Percentiles rank a stretch among this genome's conserved stretches.
These are phyloP conservation scores for Noccaea bulbosa DNA, from an alignment of 345 rosid genomes.

Conservation along the genomic window DNA sequence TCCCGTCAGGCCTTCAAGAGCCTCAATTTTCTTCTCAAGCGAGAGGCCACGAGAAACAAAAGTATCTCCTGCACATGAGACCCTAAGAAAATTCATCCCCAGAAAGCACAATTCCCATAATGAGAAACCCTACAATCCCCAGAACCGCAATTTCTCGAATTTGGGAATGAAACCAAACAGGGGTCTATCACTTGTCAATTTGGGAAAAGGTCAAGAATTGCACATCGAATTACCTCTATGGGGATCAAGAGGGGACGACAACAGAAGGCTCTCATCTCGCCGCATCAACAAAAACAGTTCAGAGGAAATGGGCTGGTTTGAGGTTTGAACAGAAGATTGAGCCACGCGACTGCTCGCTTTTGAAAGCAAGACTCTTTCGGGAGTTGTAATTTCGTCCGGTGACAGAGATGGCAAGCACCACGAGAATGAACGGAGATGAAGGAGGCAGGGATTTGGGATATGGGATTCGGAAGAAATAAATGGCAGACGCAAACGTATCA, in stretches of 20 bases:
- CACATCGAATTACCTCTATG: constrained; percentile 48
- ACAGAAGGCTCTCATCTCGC: constrained; percentile 55
- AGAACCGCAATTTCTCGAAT: neutral
- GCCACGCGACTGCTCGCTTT: neutral
- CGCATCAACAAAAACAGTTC: constrained; percentile 42
- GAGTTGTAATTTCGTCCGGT: neutral
- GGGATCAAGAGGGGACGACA: constrained; percentile 52
- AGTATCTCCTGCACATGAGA: constrained; percentile 54
- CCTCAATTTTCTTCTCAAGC: constrained; percentile 89
- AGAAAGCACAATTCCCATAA: neutral
- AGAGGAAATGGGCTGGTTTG: neutral
- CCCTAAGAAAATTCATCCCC: neutral
- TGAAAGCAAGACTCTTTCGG: constrained; percentile 7
- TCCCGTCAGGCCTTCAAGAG: constrained; percentile 84
- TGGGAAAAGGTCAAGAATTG: neutral
- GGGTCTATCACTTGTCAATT: neutral
- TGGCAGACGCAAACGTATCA: constrained; percentile 10
- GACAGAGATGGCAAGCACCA: constrained; percentile 1
- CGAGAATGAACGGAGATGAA: constrained; percentile 20
- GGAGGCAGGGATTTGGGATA: neutral
- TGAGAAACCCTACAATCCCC: constrained; percentile 23
- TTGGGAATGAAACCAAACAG: neutral
- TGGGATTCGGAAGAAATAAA: neutral
- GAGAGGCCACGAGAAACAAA: constrained; percentile 63
- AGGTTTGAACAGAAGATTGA: constrained; percentile 3